Percentiles rank a stretch among this genome's conserved stretches.
Conservation (phyloP, 371 early-diverging fungal species). For the Thermomucor indicae-seudaticae region DNA sequence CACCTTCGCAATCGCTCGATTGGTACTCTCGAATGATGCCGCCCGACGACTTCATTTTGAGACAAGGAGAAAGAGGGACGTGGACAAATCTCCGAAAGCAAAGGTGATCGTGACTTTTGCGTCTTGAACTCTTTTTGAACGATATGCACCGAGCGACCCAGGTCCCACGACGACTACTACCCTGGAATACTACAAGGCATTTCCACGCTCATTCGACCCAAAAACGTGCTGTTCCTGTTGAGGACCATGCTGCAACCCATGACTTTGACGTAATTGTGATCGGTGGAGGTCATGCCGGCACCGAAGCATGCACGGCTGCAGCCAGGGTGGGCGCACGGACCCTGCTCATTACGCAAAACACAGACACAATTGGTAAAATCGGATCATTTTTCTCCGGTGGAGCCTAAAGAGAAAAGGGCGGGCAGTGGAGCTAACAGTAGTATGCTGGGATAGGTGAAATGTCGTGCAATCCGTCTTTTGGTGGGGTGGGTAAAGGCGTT, state of each 20-base stretch:
- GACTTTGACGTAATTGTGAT: conserved; percentile 74
- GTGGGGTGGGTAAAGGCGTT: conserved; percentile 84
- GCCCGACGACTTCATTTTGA: too few relatives aligned
- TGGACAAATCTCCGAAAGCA: background rate
- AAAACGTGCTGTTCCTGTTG: too few relatives aligned
- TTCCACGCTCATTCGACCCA: too few relatives aligned
- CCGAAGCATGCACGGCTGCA: conserved; percentile 82
- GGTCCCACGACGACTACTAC: too few relatives aligned
- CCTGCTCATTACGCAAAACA: conserved; percentile 72
- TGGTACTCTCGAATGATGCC: conserved; percentile 3
- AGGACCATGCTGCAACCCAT: background rate
- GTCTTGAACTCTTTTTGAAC: background rate
- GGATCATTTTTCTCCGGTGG: background rate
- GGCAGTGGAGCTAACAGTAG: background rate
- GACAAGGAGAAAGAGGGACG: background rate
- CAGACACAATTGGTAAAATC: conserved; percentile 65
- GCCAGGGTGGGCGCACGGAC: conserved; percentile 78
- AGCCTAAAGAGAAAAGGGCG: background rate
- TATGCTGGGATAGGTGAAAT: conserved; percentile 62
- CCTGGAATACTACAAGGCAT: too few relatives aligned
- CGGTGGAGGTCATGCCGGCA: conserved; percentile 89
- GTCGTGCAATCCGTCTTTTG: conserved; percentile 89
- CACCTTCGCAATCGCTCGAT: conserved; percentile 3
- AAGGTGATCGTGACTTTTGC: background rate
- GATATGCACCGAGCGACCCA: conserved; percentile 9